Conservation (phyloP, 148 eudicot genomes). For the Silene conica region DNA sequence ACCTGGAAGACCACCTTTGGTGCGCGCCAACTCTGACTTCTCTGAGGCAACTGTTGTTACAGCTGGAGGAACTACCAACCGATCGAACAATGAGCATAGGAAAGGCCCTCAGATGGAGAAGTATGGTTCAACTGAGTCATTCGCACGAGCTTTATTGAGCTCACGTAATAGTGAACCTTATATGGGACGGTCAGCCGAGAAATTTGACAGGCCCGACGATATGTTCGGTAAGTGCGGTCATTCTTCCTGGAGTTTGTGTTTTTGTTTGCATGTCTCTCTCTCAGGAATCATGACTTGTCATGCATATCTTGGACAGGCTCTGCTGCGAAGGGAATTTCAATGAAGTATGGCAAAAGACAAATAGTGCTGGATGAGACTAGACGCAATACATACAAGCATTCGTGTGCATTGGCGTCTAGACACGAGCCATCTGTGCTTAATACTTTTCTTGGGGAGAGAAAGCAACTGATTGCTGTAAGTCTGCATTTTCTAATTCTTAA, state of each 20-base stretch:
- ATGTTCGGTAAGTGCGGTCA: conserved; percentile 42
- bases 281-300: neutral
- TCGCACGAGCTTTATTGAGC: conserved; percentile 31
- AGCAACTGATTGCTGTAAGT: conserved; percentile 66
- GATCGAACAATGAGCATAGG: conserved; percentile 47
- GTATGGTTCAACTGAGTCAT: conserved; percentile 38
- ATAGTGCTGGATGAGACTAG: conserved; percentile 59
- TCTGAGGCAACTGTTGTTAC: conserved; percentile 61
- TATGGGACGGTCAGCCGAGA: conserved; percentile 37
- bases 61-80: conserved; percentile 36
- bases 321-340: conserved; percentile 43
- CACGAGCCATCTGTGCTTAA: conserved; percentile 41
- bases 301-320: conserved; percentile 35
- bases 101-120: conserved; percentile 36
- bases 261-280: conserved; percentile 1
- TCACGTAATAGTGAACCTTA: conserved; percentile 49
- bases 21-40: conserved; percentile 52
- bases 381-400: conserved; percentile 62
- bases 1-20: conserved; percentile 51
- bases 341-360: conserved; percentile 71
- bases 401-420: conserved; percentile 29
- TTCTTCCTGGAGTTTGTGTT: neutral
- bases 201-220: conserved; percentile 36
- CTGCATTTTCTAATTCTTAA: conserved; percentile 2
- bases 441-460: conserved; percentile 45